Evolutionary conservation across 139 green algal genomes (phyloP), one percentile per base, ranked within the genome.

Genomic region (Chlamydomonas eustigma): DNA sequence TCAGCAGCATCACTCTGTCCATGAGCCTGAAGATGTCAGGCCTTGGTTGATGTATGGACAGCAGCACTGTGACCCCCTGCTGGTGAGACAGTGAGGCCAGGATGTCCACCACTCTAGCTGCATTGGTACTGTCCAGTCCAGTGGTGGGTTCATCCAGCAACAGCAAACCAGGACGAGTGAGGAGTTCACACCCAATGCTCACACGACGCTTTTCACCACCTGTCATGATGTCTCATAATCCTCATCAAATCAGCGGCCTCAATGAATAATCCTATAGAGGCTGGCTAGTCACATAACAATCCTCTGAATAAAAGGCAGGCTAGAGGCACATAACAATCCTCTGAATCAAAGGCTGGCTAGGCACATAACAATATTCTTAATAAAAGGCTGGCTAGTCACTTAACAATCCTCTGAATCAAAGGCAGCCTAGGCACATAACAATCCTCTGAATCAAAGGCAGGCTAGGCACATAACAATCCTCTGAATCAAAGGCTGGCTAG

Each of bases 131-230:
- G 80, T 90, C 85, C 34, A 90, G 77, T 2, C 85, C 85, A 0
- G 83, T 94, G 74, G 90, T 96, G 63, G 91, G 91, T 85, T 96
- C 91, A 78, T 96, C 91, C 77, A 94, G 80, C 64, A 94, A 87
- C 79, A 95, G 78, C 52, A 96, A 65, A 2, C 81, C 80, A 1
- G 91, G 90, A 28, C 76, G 73, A 12, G 81, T 87, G 1, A 94
- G 81, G 76, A 94, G 84, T 83, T 94, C 88, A 6, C 82, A 83
- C 24, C 77, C 89, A 58, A 94, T 90, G 72, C 73, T 85, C 35
- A 92, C 84, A 4, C 89, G 76, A 1, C 88, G 82, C 66, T 89
- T 89, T 83, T 93, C 86, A 37, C 88, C 88, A 4, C 71, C 71
- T 39, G 64, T 30, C n/a, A 68, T 12, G 44, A 22, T 58, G 12